Evolutionary conservation across 257 asterid genomes (phyloP).

Genomic region (Voacanga thouarsii): DNA sequence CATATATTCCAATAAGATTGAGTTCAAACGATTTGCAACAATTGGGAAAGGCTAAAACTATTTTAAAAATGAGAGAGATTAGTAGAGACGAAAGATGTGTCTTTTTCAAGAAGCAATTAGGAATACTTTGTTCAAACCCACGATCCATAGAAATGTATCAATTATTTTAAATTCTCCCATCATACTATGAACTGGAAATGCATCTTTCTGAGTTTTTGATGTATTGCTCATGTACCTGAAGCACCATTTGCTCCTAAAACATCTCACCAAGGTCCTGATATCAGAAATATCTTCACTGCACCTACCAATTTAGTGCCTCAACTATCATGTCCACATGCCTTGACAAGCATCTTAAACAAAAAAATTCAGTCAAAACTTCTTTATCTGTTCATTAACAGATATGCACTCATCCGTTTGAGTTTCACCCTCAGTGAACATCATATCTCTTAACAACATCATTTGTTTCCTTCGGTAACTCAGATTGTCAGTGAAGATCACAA

Average conservation of each 20-base stretch:
- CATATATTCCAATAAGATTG: slow-evolving; percentile 6
- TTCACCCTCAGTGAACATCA: not conserved
- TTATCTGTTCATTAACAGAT: not conserved
- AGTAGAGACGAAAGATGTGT: not conserved
- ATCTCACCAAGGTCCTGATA: not conserved
- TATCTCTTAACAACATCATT: not conserved
- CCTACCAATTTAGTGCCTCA: not conserved
- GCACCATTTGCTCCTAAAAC: not conserved
- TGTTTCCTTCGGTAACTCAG: not conserved
- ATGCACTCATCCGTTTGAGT: not conserved
- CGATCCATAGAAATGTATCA: not conserved
- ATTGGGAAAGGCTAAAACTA: not conserved
- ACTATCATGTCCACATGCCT: not conserved
- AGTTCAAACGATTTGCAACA: slow-evolving; percentile 15
- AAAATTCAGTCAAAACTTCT: not conserved
- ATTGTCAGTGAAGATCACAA: not conserved
- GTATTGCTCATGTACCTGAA: not conserved
- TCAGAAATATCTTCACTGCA: not conserved
- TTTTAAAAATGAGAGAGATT: not conserved
- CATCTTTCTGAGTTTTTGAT: not conserved
- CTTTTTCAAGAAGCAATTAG: not conserved
- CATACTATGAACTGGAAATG: not conserved
- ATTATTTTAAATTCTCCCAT: not conserved
- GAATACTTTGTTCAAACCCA: not conserved
- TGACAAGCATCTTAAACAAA: not conserved